These are phyloP conservation scores for Mortierella sp. DNA, from an alignment of 371 early-diverging fungal species.

Conservation along the genomic window DNA sequence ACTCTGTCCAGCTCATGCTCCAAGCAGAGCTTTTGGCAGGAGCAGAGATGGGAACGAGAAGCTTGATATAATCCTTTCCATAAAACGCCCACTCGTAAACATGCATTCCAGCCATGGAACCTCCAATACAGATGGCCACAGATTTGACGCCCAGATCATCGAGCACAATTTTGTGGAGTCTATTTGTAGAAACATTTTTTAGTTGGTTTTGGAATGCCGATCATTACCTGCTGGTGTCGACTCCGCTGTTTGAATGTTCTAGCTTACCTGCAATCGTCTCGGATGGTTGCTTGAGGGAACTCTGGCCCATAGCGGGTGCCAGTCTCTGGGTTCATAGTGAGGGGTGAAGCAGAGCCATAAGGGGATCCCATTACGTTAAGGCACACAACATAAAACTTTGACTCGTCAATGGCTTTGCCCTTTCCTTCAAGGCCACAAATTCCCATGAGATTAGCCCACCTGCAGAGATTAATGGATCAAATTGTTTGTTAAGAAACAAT, in stretches of 20 bases:
- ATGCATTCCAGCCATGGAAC: slow-evolving; percentile 98
- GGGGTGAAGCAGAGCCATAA: slow-evolving; percentile 94
- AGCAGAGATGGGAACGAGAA: slow-evolving; percentile 92
- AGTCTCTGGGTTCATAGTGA: slow-evolving; percentile 87
- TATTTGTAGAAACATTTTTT: slow-evolving; percentile 1
- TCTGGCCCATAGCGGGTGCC: slow-evolving; percentile 87
- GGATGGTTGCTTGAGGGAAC: slow-evolving; percentile 87
- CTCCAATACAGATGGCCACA: slow-evolving; percentile 92
- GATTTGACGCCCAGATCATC: slow-evolving; percentile 86
- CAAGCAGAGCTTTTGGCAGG: slow-evolving; percentile 96
- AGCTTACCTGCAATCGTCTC: slow-evolving; percentile 86
- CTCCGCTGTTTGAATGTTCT: background rate
- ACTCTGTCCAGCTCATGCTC: slow-evolving; percentile 98
- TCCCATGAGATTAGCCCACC: slow-evolving; percentile 75
- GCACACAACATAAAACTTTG: slow-evolving; percentile 92
- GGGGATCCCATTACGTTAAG: slow-evolving; percentile 95
- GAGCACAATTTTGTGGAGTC: slow-evolving; percentile 83
- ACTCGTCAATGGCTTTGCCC: slow-evolving; percentile 89
- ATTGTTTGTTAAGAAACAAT: background rate
- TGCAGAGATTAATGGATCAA: slow-evolving; percentile 15
- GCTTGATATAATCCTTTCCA: slow-evolving; percentile 84
- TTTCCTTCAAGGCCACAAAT: slow-evolving; percentile 87
- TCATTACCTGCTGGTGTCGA: background rate
- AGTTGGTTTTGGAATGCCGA: too few relatives aligned
- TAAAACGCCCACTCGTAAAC: slow-evolving; percentile 93